Evolutionary conservation across 441 rosid genomes (phyloP).

Genomic region (Bocquillonia castaneifolia): DNA sequence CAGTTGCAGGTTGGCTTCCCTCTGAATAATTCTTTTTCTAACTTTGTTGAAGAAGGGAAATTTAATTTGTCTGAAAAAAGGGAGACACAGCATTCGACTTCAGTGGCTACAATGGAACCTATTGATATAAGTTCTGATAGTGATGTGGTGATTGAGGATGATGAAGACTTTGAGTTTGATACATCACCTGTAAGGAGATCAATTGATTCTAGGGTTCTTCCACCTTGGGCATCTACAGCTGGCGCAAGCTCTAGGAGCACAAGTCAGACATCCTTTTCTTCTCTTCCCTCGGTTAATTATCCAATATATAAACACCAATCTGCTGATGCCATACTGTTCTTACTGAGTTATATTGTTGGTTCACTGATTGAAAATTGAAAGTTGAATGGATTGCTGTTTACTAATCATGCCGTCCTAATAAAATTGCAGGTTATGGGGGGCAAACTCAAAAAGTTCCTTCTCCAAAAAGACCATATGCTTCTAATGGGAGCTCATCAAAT

Average conservation of each 20-base stretch:
- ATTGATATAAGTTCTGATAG: constrained; percentile 68
- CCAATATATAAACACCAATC: background rate
- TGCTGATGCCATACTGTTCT: background rate
- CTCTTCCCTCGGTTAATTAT: background rate
- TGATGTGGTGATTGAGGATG: constrained; percentile 40
- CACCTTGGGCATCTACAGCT: constrained; percentile 38
- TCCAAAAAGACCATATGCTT: constrained; percentile 29
- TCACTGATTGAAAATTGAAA: background rate
- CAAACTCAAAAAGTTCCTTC: constrained; percentile 26
- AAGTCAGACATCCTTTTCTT: constrained; percentile 20
- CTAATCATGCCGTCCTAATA: constrained; percentile 15
- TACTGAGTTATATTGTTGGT: background rate
- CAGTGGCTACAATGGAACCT: constrained; percentile 37
- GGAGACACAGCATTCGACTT: constrained; percentile 19
- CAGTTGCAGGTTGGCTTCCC: constrained; percentile 34
- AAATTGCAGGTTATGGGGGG: constrained; percentile 40
- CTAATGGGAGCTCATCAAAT: constrained; percentile 39
- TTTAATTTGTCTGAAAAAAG: constrained; percentile 23
- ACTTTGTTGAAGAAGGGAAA: background rate
- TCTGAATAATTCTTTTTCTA: constrained; percentile 24
- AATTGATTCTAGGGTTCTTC: constrained; percentile 36
- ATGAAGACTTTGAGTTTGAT: constrained; percentile 18
- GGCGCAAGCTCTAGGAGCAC: constrained; percentile 26
- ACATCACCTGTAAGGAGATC: constrained; percentile 24
- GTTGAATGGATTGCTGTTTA: background rate